Percentiles rank a stretch among this genome's conserved stretches.
These are phyloP conservation scores for Abortiporus biennis DNA, from an alignment of 1,284 basidiomycete species.

Conservation along the genomic window DNA sequence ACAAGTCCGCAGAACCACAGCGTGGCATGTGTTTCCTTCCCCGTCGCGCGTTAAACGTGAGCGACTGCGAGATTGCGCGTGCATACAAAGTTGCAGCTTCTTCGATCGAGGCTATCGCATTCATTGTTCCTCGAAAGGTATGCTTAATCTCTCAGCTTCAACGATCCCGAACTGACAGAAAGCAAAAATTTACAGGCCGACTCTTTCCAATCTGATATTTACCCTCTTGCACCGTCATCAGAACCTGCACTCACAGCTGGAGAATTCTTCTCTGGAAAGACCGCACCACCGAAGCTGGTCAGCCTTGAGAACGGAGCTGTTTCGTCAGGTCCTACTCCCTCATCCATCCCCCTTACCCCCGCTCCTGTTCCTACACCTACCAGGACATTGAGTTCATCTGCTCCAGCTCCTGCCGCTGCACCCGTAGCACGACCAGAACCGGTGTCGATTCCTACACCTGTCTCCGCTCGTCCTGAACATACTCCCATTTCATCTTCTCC, in stretches of 20 bases:
- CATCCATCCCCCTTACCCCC: constrained; percentile 21
- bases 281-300: constrained; percentile 64
- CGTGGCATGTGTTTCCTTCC: constrained; percentile 97
- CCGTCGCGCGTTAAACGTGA: constrained; percentile 80
- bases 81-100: constrained; percentile 85
- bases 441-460: constrained; percentile 20
- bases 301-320: constrained; percentile 54
- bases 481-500: constrained; percentile 5
- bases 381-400: constrained; percentile 28
- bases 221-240: constrained; percentile 81
- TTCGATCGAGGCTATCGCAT: constrained; percentile 84
- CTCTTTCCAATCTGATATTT: constrained; percentile 91
- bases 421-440: constrained; percentile 24
- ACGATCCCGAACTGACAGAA: no score
- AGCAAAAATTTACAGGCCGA: constrained; percentile 51
- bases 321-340: constrained; percentile 31
- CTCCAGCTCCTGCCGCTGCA: constrained; percentile 25
- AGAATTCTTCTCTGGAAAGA: constrained; percentile 88
- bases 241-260: constrained; percentile 77
- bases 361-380: constrained; percentile 19
- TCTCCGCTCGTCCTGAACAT: constrained; percentile 19
- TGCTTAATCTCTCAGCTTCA: no score
- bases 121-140: constrained; percentile 90
- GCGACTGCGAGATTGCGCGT: constrained; percentile 93
- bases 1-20: constrained; percentile 89